These are phyloP conservation scores for Rhizophora apiculata DNA, from an alignment of 345 rosid species.

Conservation along the genomic window DNA sequence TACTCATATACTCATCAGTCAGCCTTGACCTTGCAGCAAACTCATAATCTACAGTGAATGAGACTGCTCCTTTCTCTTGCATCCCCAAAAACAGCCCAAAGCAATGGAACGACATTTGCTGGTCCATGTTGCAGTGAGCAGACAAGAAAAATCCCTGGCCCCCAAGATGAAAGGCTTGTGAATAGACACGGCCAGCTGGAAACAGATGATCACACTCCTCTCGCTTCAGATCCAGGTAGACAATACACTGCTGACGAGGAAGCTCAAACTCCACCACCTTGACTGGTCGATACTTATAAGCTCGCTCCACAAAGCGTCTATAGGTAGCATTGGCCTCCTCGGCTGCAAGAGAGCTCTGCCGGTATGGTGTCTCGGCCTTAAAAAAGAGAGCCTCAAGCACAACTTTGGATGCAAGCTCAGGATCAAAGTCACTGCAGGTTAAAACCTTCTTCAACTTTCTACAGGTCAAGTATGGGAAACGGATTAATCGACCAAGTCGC, in stretches of 20 bases:
- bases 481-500: slow-evolving; percentile 56
- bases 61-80: slow-evolving; percentile 60
- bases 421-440: slow-evolving; percentile 59
- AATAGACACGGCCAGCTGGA: slow-evolving; percentile 55
- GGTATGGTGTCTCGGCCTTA: slow-evolving; percentile 59
- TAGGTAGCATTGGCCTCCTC: slow-evolving; percentile 34
- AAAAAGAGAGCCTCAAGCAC: slow-evolving; percentile 77
- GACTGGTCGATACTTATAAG: slow-evolving; percentile 67
- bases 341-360: slow-evolving; percentile 44
- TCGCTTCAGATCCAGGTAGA: slow-evolving; percentile 68
- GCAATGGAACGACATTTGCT: slow-evolving; percentile 47
- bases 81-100: slow-evolving; percentile 73
- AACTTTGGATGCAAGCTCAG: slow-evolving; percentile 49
- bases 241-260: slow-evolving; percentile 66
- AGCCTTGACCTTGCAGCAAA: slow-evolving; percentile 73
- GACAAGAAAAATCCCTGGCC: slow-evolving; percentile 67
- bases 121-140: slow-evolving; percentile 70
- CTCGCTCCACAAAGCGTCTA: slow-evolving; percentile 62
- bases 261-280: slow-evolving; percentile 70
- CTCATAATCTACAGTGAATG: slow-evolving; percentile 59
- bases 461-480: slow-evolving; percentile 78
- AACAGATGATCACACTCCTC: slow-evolving; percentile 56
- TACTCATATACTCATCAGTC: slow-evolving; percentile 47
- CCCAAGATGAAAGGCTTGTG: slow-evolving; percentile 69
- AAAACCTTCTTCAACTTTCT: slow-evolving; percentile 64